Evolutionary conservation across 345 rosid genomes (phyloP).

Genomic region (Populus nigra): DNA sequence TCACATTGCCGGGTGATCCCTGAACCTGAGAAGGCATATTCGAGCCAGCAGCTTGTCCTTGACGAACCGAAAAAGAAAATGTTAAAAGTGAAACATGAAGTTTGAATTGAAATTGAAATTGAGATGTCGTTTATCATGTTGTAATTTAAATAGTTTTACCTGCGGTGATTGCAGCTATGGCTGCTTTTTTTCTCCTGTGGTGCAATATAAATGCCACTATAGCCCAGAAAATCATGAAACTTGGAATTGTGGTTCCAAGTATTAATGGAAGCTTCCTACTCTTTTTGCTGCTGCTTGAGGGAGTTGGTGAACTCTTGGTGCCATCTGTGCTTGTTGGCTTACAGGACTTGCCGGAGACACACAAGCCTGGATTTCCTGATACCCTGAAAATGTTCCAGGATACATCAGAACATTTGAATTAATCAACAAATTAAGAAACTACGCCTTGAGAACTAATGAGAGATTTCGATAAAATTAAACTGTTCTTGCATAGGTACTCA

Average conservation of each 20-base stretch:
- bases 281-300: constrained; percentile 10
- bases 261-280: constrained; percentile 36
- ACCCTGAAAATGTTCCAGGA: constrained; percentile 13
- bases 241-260: constrained; percentile 40
- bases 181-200: constrained; percentile 38
- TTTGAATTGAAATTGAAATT: too few relatives aligned
- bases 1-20: too few relatives aligned
- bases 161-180: constrained; percentile 11
- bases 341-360: constrained; percentile 36
- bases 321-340: not conserved
- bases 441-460: not conserved
- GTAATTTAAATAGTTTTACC: constrained; percentile 1
- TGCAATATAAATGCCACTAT: constrained; percentile 22
- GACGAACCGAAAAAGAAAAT: too few relatives aligned
- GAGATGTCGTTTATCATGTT: too few relatives aligned
- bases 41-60: too few relatives aligned
- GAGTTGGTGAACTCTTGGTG: not conserved
- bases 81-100: too few relatives aligned
- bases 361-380: constrained; percentile 16
- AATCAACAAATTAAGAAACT: not conserved
- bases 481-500: constrained; percentile 7
- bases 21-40: too few relatives aligned
- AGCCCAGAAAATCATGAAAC: constrained; percentile 26
- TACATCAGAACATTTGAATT: not conserved
- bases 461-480: not conserved